Evolutionary conservation across 345 rosid genomes (phyloP), one percentile per base, ranked within the genome.

Genomic region (Erucastrum elatum): DNA sequence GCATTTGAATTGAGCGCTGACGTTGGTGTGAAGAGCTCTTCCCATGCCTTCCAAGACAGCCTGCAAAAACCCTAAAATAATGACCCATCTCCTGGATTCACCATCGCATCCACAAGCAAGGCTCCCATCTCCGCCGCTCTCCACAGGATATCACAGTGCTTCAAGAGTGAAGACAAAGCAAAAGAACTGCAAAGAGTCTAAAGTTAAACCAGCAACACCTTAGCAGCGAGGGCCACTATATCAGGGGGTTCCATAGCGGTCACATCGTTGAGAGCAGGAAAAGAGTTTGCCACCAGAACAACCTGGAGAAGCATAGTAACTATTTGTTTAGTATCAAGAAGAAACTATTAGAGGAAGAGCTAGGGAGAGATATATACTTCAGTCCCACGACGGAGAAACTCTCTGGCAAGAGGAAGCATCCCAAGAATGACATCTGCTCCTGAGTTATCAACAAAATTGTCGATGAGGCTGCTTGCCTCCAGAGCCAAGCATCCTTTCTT

Each of bases 241-340:
- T 90, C 98, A 59, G 98, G 99, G 75, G 93, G 88, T 87, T 95
- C 99, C 97, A 91, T 95, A 49, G 99, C 97, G 33, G 99, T 95
- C 64, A 90, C 88, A 58, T 95, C 99, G 58, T 95, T 95, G 56
- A 95, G 85, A 27, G 99, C 99, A 82, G 98, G 98, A 80, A 90
- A 96, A 64, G 99, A 93, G 82, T 95, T 95, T 21, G 96, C 99
- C 71, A 93, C 97, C 86, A 95, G 83, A 82, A 95, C 98, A 80
- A 95, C 99, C 99, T 95, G 84, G 71, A 85, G 80, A 75, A 71
- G n/a, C 64, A 65, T 44, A 71, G 46, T 63, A 34, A 69, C 70
- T 41, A 15, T 72, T 55, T 64, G 5, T 69, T 64, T 49, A 27
- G 61, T 74, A 44, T 16, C 55, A 11, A 30, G 41, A 68, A 12